Evolutionary conservation across 176 grass and related monocot genomes (phyloP).

Genomic region (Puccinellia tenuiflora): DNA sequence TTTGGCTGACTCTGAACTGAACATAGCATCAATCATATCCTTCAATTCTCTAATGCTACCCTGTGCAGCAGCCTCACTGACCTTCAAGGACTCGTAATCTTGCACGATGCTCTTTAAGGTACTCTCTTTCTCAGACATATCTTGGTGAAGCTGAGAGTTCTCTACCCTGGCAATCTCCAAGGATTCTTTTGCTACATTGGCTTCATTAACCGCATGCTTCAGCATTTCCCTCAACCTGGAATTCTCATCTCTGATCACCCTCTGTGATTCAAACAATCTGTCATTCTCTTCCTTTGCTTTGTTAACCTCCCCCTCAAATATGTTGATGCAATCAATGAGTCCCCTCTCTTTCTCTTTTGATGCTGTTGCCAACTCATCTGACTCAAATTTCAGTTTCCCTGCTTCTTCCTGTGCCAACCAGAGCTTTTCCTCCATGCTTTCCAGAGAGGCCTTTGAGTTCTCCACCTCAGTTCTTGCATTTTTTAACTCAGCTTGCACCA

Average conservation of each 20-base stretch:
- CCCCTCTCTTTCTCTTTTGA: conserved; percentile 71
- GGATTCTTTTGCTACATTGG: conserved; percentile 60
- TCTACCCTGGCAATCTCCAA: conserved; percentile 64
- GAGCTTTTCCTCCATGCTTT: conserved; percentile 38
- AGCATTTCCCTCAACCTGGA: conserved; percentile 71
- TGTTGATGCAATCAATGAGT: conserved; percentile 61
- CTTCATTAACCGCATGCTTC: conserved; percentile 75
- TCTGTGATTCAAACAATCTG: conserved; percentile 69
- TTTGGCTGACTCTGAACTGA: conserved; percentile 39
- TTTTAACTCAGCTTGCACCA: conserved; percentile 47
- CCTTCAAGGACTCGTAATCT: conserved; percentile 76
- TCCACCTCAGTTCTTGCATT: conserved; percentile 50
- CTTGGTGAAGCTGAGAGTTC: conserved; percentile 61
- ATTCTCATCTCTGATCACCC: conserved; percentile 65
- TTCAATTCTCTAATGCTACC: conserved; percentile 65
- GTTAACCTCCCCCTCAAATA: conserved; percentile 57
- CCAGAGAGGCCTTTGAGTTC: conserved; percentile 16
- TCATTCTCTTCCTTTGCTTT: conserved; percentile 61
- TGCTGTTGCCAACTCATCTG: conserved; percentile 36
- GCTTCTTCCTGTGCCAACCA: conserved; percentile 46
- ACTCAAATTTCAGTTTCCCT: conserved; percentile 35
- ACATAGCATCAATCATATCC: conserved; percentile 66
- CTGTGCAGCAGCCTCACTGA: conserved; percentile 68
- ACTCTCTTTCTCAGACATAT: conserved; percentile 67
- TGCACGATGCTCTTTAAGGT: conserved; percentile 58